Base-by-base conservation (phyloP, 345 rosid species). In the Microcos paniculata region DNA sequence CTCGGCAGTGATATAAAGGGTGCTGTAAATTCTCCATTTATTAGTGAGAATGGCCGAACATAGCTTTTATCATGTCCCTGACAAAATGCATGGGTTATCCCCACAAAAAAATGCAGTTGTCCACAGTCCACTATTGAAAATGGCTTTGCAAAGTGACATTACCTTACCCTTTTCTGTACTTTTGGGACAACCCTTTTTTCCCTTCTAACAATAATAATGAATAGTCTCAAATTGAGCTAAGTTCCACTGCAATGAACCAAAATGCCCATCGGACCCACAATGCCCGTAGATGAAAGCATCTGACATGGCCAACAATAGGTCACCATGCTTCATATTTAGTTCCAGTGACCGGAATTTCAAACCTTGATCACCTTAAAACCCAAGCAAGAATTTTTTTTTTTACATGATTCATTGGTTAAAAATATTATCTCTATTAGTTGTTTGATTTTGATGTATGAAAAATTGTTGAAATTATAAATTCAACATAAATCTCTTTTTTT, bases 41-140 rank as follows among this genome's bases (percentile, higher is more conserved):
- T 58, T 30, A 49, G 33, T 46, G 64, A 23, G 76, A 79, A 65
- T 33, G 80, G 78, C 81, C 31, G 19, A 19, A 30, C 81, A 75
- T 8, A 46, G 57, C 43, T 46, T 38, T 12, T 28, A 52, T 18
- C 64, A 58, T 51, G 24, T 31, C 45, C 23, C 66, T 66, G 71
- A 67, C 77, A 82, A 35, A 35, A 23, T 75, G 76, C 63, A 43
- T 52, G 43, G 67, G 49, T 18, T 28, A 48, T 45, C 61, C 77
- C 62, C 67, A 61, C 82, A 11, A 23, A 48, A n/a, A 61, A 43
- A 11, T 61, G 15, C 49, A 23, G 61, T 56, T 45, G 38, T 64
- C 65, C 56, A 62, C 76, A 55, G 24, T 72, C 74, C 69, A 35
- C 31, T 48, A 73, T 62, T 33, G 62, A 62, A 72, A 65, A 67